Evolutionary conservation across 257 asterid species (phyloP), one percentile per base, ranked within the genome.

Genomic region (Schizonepeta tenuifolia): DNA sequence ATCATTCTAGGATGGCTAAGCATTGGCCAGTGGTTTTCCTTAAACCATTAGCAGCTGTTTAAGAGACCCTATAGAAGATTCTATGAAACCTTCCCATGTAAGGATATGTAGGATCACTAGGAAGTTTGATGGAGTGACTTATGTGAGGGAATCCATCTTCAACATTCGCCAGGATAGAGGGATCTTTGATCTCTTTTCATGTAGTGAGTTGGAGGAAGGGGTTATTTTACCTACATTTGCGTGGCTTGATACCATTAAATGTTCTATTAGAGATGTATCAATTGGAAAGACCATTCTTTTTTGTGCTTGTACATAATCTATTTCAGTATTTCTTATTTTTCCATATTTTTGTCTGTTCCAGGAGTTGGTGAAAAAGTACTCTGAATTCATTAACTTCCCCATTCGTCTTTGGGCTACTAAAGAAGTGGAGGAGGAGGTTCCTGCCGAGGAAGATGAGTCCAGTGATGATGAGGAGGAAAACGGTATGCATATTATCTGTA

Each of bases 371-470:
- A 86, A 88, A 72, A 88, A 77, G 80, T 88, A 90, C 78, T 88
- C 97, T 63, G 91, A 88, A 70, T 90, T 90, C 71, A 88, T 90
- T 71, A 90, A 88, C 81, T 90, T 88, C 82, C 96, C 96, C 50
- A 90, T 90, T 33, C 14, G 77, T 59, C 86, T 90, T 50, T 90
- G 96, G 96, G 97, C 93, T 46, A 90, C 80, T 80, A 90, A 88
- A 79, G 93, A 90, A 83, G 84, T 87, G 31, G 97, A 90, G 53
- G 92, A 82, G 70, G 97, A 90, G 77, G 96, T 90, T 82, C 98
- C 97, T 50, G 94, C 89, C 55, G 96, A 90, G 6, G 98, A 90
- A 65, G 97, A 85, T 10, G 97, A 90, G 22, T 72, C 91, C 17
- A 68, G 75, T 59, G 96, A 86, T 14, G 96, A 86, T 7, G 98